Evolutionary conservation across 2,329 filamentous ascomycete species (phyloP).

Genomic region (Parafenestella ontariensis): DNA sequence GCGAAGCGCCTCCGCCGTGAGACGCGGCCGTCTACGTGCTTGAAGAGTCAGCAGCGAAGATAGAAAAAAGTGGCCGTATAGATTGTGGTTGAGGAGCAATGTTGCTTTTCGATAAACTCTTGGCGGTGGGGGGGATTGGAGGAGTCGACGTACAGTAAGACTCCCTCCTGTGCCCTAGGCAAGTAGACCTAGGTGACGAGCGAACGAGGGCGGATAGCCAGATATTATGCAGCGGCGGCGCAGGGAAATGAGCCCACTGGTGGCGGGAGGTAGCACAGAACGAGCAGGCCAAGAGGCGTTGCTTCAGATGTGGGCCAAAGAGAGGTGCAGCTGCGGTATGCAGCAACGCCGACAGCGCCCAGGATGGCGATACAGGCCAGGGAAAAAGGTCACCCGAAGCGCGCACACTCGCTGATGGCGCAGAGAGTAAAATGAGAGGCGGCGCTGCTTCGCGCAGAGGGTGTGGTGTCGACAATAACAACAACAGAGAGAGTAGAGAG

Average conservation of each 20-base stretch:
- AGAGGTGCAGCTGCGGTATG: conserved; percentile 37
- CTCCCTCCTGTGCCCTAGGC: conserved; percentile 37
- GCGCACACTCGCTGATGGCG: conserved; percentile 32
- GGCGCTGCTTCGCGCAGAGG: conserved; percentile 22
- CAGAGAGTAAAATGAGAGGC: conserved; percentile 23
- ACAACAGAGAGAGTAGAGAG: conserved; percentile 7
- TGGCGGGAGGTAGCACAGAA: conserved; percentile 24
- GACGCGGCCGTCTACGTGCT: conserved; percentile 30
- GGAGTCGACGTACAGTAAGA: conserved; percentile 28
- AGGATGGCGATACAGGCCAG: conserved; percentile 31
- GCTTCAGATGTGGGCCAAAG: conserved; percentile 31
- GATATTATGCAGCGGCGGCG: conserved; percentile 46
- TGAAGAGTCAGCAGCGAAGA: conserved; percentile 30
- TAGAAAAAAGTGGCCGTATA: not conserved
- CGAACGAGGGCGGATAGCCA: conserved; percentile 30
- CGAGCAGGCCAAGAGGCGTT: conserved; percentile 33
- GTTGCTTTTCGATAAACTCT: conserved; percentile 19
- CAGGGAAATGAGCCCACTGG: conserved; percentile 40
- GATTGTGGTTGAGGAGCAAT: conserved; percentile 10
- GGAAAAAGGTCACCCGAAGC: conserved; percentile 24
- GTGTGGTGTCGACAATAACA: conserved; percentile 20
- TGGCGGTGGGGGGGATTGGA: conserved; percentile 25
- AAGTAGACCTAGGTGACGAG: conserved; percentile 39
- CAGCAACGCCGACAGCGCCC: conserved; percentile 26
- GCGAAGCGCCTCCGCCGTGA: conserved; percentile 28